A percentile compares a stretch with the other conserved stretches of the same genome.
Evolutionary conservation across 768 basidiomycete species (phyloP).

Genomic region (Termitomyces sp.): DNA sequence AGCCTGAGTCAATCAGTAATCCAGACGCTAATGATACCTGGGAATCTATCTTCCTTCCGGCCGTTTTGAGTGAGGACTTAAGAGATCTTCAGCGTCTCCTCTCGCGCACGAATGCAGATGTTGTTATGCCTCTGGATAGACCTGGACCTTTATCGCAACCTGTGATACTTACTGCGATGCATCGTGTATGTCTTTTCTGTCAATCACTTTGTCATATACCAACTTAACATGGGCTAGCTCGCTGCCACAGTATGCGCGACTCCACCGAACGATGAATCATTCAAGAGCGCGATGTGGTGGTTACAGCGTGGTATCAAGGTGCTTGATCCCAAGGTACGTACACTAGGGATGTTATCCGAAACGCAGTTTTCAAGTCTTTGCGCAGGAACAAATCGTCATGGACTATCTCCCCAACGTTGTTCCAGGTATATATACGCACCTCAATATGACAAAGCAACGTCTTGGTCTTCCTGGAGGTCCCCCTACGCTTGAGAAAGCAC

Average conservation of each 20-base stretch:
- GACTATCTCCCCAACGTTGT: constrained; percentile 79
- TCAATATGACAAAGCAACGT: constrained; percentile 77
- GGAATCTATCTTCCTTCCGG: constrained; percentile 78
- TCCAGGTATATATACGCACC: constrained; percentile 69
- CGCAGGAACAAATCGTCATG: constrained; percentile 71
- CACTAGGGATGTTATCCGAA: neutral
- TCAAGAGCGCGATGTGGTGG: constrained; percentile 86
- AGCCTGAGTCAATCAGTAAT: constrained; percentile 7
- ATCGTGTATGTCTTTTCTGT: constrained; percentile 49
- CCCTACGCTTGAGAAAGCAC: constrained; percentile 59
- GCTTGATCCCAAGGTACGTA: constrained; percentile 63
- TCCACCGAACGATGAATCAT: constrained; percentile 70
- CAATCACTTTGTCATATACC: neutral
- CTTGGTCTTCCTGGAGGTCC: constrained; percentile 69
- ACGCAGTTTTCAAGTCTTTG: constrained; percentile 3
- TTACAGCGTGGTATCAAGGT: constrained; percentile 67
- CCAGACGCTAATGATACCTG: constrained; percentile 30
- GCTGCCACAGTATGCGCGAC: constrained; percentile 71
- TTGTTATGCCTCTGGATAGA: constrained; percentile 74
- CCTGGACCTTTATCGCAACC: constrained; percentile 73
- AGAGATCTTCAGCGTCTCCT: constrained; percentile 71
- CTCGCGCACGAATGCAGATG: constrained; percentile 67
- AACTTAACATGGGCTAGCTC: constrained; percentile 38
- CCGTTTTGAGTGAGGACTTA: constrained; percentile 69
- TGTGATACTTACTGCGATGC: constrained; percentile 76